Conservation (phyloP, 2,329 filamentous ascomycete species). For the Xylariaceae sp. region DNA sequence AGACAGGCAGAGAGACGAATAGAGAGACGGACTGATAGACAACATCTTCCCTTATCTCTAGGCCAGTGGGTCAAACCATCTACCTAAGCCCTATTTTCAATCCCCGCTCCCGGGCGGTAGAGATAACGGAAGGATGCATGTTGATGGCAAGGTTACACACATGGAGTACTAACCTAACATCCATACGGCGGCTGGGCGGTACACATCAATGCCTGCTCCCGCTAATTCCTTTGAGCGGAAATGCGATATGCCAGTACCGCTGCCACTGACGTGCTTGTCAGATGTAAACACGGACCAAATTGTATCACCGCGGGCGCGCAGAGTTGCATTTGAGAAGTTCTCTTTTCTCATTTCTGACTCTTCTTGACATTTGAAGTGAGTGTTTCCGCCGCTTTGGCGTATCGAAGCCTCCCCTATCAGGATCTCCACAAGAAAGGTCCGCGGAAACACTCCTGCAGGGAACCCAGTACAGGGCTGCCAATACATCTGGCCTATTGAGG, state of each 20-base stretch:
- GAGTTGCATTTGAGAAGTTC: background rate
- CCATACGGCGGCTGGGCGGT: too few relatives aligned
- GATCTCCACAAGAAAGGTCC: constrained; percentile 12
- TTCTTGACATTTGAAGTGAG: constrained; percentile 7
- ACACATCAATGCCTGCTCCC: too few relatives aligned
- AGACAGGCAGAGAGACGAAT: too few relatives aligned
- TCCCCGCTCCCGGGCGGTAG: constrained; percentile 7
- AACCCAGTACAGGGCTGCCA: constrained; percentile 15
- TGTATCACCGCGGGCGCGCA: constrained; percentile 8
- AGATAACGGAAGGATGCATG: constrained; percentile 10
- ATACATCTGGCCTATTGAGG: constrained; percentile 22
- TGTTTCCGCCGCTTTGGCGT: constrained; percentile 15
- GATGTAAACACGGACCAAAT: constrained; percentile 4
- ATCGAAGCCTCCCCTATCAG: constrained; percentile 19
- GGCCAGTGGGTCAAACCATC: constrained; percentile 11
- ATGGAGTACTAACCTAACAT: background rate
- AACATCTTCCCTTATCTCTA: constrained; percentile 29
- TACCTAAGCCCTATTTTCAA: constrained; percentile 8
- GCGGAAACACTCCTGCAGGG: constrained; percentile 27
- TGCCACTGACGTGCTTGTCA: constrained; percentile 2
- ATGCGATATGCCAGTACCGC: constrained; percentile 7
- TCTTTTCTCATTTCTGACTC: constrained; percentile 1
- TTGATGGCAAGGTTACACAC: constrained; percentile 2
- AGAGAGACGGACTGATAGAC: too few relatives aligned
- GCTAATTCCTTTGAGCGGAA: too few relatives aligned